These are phyloP conservation scores for Chaetothyriales sp. DNA, from an alignment of 2,329 filamentous ascomycete genomes.

Conservation along the genomic window DNA sequence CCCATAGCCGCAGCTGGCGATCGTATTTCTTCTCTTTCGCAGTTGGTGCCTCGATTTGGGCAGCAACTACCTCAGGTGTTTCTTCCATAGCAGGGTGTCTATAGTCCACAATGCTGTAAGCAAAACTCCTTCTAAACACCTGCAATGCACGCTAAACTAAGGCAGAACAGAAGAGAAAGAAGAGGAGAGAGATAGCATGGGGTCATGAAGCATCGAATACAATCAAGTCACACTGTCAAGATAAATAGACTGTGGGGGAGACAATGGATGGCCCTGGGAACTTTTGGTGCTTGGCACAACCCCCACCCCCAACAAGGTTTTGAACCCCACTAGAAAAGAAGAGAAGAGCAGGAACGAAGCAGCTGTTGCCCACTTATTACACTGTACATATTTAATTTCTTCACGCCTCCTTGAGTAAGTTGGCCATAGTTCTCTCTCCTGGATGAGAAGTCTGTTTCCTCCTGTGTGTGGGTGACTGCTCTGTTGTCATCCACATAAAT, in stretches of 20 bases:
- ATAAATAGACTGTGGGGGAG: background rate
- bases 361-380: background rate
- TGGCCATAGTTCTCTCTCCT: background rate
- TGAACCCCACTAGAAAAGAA: background rate
- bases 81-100: conserved; percentile 8
- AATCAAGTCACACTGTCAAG: background rate
- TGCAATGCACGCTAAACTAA: background rate
- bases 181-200: background rate
- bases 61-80: conserved; percentile 24
- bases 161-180: background rate
- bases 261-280: background rate
- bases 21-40: conserved; percentile 71
- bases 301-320: background rate
- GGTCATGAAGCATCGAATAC: background rate
- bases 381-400: background rate
- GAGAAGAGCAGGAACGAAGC: background rate
- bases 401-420: background rate
- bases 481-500: background rate
- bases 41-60: conserved; percentile 37
- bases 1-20: conserved; percentile 88
- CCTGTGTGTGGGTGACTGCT: background rate
- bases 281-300: background rate
- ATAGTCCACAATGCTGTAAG: background rate
- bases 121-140: background rate
- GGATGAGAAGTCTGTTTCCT: background rate